Evolutionary conservation across 768 basidiomycete genomes (phyloP).

Genomic region (Boletus bicolor): DNA sequence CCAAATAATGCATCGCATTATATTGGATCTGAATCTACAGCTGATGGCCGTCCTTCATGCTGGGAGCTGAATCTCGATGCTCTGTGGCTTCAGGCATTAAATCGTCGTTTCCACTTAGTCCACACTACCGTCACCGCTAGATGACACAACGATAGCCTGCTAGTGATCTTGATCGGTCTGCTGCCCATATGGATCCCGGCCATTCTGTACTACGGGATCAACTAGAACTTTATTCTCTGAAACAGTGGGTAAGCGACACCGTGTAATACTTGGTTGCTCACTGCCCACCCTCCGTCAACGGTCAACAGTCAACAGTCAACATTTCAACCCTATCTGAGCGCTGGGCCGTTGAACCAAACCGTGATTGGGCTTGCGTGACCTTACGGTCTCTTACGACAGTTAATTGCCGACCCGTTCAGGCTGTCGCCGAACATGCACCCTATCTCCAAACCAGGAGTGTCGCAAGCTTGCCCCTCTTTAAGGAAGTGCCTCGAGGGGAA

Average conservation of each 20-base stretch:
- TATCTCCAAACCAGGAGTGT: slow-evolving; percentile 19
- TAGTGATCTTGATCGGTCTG: slow-evolving; percentile 15
- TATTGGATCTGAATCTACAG: slow-evolving; percentile 4
- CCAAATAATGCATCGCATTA: neutral
- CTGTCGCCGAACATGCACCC: slow-evolving; percentile 5
- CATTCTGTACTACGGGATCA: neutral
- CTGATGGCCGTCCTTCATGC: neutral
- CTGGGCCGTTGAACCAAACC: neutral
- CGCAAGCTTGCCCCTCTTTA: slow-evolving; percentile 9
- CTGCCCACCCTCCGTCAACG: neutral
- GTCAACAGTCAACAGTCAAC: too few species aligned
- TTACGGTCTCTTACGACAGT: slow-evolving; percentile 24
- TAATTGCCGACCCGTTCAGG: slow-evolving; percentile 12
- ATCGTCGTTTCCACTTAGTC: slow-evolving; percentile 10
- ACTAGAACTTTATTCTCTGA: neutral
- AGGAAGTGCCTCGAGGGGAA: slow-evolving; percentile 13
- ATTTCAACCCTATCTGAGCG: neutral
- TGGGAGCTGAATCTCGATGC: slow-evolving; percentile 1
- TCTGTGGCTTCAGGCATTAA: neutral
- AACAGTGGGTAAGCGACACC: neutral
- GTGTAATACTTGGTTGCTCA: neutral
- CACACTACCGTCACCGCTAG: slow-evolving; percentile 16
- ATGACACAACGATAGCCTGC: neutral
- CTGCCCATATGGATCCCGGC: neutral
- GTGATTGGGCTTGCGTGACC: neutral